Conservation (phyloP, 768 basidiomycete species). For the Rhodosporidiobolus sp. region DNA sequence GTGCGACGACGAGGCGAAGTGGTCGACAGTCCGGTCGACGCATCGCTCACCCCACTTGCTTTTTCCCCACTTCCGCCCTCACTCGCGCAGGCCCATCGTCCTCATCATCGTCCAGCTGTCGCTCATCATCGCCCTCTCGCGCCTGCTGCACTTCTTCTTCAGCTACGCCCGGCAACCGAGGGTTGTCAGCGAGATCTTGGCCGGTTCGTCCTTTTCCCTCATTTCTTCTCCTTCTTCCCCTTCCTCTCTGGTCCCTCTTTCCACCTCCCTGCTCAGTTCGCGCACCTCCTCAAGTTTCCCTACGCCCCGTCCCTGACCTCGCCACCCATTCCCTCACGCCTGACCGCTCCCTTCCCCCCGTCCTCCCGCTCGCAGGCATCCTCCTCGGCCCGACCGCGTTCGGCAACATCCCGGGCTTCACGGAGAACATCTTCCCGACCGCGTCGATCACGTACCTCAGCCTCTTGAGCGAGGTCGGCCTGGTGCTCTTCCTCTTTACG, state of each 20-base stretch:
- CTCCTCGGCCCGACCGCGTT: constrained; percentile 65
- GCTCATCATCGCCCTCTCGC: constrained; percentile 74
- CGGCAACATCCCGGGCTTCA: constrained; percentile 68
- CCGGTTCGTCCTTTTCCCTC: constrained; percentile 5
- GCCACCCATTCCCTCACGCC: too few relatives aligned
- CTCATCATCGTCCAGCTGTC: constrained; percentile 43
- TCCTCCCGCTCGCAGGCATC: constrained; percentile 73
- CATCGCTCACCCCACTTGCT: neutral
- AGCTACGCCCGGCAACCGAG: constrained; percentile 74
- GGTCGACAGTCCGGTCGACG: neutral
- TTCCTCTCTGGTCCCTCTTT: neutral
- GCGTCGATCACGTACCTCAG: constrained; percentile 58
- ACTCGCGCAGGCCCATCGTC: constrained; percentile 35
- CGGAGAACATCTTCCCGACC: constrained; percentile 74
- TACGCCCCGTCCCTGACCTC: too few relatives aligned
- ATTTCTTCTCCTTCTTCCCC: too few relatives aligned
- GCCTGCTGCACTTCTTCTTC: constrained; percentile 65
- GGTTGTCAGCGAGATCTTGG: constrained; percentile 58
- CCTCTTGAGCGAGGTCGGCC: neutral
- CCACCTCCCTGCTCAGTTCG: too few relatives aligned
- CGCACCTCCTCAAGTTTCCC: too few relatives aligned
- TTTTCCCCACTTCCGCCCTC: neutral
- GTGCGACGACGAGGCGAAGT: too few relatives aligned
- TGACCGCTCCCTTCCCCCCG: too few relatives aligned
- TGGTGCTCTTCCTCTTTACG: constrained; percentile 48